Percentiles rank a stretch among this genome's conserved stretches.
Evolutionary conservation across 306 rosid genomes (phyloP).

Genomic region (Corylus americana): DNA sequence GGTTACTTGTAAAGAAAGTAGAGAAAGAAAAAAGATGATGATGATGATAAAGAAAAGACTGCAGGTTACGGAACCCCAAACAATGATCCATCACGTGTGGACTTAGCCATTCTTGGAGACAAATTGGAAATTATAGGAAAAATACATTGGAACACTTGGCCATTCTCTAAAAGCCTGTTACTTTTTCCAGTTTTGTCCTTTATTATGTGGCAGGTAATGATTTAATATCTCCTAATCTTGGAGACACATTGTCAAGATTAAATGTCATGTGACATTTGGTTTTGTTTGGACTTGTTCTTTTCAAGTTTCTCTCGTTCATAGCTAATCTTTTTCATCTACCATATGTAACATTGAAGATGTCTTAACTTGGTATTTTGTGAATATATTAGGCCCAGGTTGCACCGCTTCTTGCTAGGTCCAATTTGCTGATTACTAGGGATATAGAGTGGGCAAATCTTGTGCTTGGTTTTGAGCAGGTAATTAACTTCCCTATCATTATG

Average conservation of each 20-base stretch:
- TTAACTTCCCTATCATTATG: slow-evolving; percentile 24
- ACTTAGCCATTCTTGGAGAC: no score
- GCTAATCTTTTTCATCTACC: neutral
- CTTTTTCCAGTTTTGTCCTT: neutral
- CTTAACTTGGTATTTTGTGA: slow-evolving; percentile 21
- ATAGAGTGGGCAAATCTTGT: slow-evolving; percentile 98
- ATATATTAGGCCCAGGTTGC: slow-evolving; percentile 66
- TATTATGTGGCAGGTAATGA: neutral
- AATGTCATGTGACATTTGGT: neutral
- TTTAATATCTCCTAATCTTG: neutral
- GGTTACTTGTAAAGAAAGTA: neutral
- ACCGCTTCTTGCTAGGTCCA: slow-evolving; percentile 94
- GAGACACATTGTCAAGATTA: neutral
- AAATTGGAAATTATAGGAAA: no score
- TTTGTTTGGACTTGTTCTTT: neutral
- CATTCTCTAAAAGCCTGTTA: neutral
- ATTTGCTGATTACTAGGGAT: slow-evolving; percentile 84
- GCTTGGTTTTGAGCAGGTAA: slow-evolving; percentile 91
- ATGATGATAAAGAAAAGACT: no score
- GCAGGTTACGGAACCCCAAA: no score
- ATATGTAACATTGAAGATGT: slow-evolving; percentile 21
- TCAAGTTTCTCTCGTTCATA: neutral
- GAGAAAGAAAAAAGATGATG: no score
- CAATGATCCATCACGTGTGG: no score
- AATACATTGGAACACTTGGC: neutral